Percentiles rank a stretch among this genome's conserved stretches.
Conservation (phyloP, 1,139 yeast genomes). For the Oligophagozyma castellii region DNA sequence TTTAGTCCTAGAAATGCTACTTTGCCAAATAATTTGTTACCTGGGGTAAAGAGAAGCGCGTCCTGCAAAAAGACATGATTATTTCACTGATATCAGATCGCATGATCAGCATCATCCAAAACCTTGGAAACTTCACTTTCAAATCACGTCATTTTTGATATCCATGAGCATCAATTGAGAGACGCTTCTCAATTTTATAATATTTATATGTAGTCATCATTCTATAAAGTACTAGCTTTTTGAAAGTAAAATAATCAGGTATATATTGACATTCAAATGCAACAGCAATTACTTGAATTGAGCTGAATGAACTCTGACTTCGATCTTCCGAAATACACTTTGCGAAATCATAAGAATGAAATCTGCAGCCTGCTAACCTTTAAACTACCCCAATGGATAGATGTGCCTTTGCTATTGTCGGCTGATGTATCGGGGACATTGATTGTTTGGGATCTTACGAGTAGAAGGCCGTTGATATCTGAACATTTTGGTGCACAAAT, state of each 20-base stretch:
- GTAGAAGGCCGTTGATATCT: constrained; percentile 14
- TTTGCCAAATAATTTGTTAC: constrained; percentile 11
- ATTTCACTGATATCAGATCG: no score
- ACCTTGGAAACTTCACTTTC: no score
- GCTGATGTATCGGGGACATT: constrained; percentile 18
- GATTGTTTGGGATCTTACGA: constrained; percentile 18
- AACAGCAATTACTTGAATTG: no score
- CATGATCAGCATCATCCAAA: no score
- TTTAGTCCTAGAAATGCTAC: constrained; percentile 1
- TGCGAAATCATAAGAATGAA: constrained; percentile 10
- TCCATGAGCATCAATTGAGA: no score
- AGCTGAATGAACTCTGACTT: no score
- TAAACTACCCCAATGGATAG: constrained; percentile 1
- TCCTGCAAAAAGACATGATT: constrained; percentile 10
- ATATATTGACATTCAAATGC: no score
- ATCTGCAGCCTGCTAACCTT: constrained; percentile 6
- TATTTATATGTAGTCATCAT: no score
- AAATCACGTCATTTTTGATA: no score
- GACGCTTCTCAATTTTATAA: no score
- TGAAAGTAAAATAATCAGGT: no score
- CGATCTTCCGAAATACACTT: constrained; percentile 7
- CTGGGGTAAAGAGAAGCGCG: constrained; percentile 20
- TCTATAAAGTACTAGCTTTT: no score
- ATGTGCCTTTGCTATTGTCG: constrained; percentile 13
- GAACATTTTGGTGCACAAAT: constrained; percentile 8